phyloP scores from a whole-genome alignment of 257 asterid genomes.

The Jacaranda mimosifolia region DNA sequence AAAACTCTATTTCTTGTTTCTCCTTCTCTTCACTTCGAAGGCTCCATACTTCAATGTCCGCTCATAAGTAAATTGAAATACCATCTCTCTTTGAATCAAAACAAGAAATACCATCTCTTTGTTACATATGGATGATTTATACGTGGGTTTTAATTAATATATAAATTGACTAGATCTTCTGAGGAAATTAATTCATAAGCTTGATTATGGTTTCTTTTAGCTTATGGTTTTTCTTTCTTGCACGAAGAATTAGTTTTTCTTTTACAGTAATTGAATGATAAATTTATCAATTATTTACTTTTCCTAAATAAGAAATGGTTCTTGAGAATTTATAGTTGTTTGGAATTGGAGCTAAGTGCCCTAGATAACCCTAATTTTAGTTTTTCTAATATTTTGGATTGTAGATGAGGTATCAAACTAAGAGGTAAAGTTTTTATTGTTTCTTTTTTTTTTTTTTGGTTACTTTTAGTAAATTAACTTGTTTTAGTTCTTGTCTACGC shows the following conservation, averaged over 20 bases:
- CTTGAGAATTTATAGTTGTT: slow-evolving; percentile 1
- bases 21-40: not conserved
- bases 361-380: slow-evolving; percentile 5
- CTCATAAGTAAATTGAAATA: no score
- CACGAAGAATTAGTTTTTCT: not conserved
- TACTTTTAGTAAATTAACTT: not conserved
- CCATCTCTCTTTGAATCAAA: no score
- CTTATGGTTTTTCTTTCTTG: not conserved
- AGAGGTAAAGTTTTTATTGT: not conserved
- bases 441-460: not conserved
- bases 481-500: not conserved
- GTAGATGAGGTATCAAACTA: not conserved
- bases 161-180: not conserved
- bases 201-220: not conserved
- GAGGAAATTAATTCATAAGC: slow-evolving; percentile 8
- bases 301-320: not conserved
- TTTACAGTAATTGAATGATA: not conserved
- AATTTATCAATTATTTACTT: not conserved
- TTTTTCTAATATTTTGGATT: not conserved
- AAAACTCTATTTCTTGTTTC: not conserved
- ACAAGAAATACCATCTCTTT: no score
- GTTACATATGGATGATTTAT: not conserved
- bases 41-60: no score
- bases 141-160: not conserved
- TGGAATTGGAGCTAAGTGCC: slow-evolving; percentile 17